A percentile compares a stretch with the other conserved stretches of the same genome.
Conservation (phyloP, 129 eudicot genomes). For the Mikania micrantha region DNA sequence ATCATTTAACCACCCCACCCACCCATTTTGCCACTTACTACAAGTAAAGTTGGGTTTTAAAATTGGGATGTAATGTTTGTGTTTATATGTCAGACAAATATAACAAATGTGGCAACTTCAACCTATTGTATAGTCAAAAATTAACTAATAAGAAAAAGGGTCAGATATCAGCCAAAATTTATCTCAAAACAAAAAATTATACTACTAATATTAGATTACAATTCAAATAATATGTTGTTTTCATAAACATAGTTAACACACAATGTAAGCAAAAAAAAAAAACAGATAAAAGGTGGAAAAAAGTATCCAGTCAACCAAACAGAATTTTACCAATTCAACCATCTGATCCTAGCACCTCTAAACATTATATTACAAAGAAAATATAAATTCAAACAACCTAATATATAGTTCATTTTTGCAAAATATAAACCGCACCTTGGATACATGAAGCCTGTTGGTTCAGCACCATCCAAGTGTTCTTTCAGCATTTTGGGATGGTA, state of each 20-base stretch:
- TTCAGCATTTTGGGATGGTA: slow-evolving; percentile 76
- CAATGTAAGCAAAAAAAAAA: not conserved
- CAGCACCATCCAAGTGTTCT: slow-evolving; percentile 80
- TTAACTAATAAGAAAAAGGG: too few species aligned
- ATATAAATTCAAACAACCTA: too few species aligned
- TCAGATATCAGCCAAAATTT: too few species aligned
- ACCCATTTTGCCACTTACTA: not conserved
- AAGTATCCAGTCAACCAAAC: not conserved
- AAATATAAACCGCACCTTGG: slow-evolving; percentile 52
- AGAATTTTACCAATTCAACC: not conserved
- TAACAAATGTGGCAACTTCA: not conserved
- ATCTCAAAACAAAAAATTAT: too few species aligned
- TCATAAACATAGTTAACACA: not conserved
- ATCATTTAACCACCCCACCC: not conserved
- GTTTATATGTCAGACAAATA: not conserved
- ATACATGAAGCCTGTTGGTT: slow-evolving; percentile 92
- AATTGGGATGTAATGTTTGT: not conserved
- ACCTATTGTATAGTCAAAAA: not conserved
- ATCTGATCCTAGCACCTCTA: not conserved
- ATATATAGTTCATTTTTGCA: too few species aligned
- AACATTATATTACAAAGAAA: not conserved
- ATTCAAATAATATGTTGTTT: not conserved
- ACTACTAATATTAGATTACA: not conserved
- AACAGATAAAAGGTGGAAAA: not conserved
- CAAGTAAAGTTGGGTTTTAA: not conserved